Percentiles rank a stretch among this genome's conserved stretches.
These are phyloP conservation scores for Penicillium polonicum DNA, from an alignment of 2,329 filamentous ascomycete genomes.

Conservation along the genomic window DNA sequence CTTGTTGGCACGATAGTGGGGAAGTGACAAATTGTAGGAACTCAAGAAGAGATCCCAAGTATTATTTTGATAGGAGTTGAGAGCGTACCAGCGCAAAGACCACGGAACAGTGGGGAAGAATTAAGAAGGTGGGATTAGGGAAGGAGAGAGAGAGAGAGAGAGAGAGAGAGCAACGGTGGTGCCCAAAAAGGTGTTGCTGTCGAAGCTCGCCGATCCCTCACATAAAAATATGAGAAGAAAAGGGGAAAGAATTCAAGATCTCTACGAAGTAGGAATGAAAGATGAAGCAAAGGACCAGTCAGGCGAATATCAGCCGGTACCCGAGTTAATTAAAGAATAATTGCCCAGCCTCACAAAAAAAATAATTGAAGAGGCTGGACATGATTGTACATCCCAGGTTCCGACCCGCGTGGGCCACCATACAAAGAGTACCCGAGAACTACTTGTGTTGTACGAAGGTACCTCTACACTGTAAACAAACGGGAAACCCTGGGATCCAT, in stretches of 20 bases:
- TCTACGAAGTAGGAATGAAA: conserved; percentile 12
- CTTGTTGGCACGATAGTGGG: conserved; percentile 17
- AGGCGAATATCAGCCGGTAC: conserved; percentile 5
- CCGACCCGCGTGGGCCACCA: neutral
- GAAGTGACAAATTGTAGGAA: conserved; percentile 12
- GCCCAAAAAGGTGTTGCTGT: neutral
- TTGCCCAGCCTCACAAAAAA: conserved; percentile 5
- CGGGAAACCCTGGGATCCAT: neutral
- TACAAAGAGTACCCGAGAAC: neutral
- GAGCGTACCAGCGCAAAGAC: conserved; percentile 30
- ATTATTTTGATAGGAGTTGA: conserved; percentile 5
- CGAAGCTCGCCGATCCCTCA: conserved; percentile 26
- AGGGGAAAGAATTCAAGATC: conserved; percentile 4
- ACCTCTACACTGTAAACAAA: neutral
- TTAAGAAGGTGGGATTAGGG: conserved; percentile 10
- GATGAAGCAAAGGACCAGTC: neutral
- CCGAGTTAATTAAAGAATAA: conserved; percentile 1
- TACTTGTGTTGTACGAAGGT: neutral
- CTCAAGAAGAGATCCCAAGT: conserved; percentile 10
- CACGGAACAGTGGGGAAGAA: conserved; percentile 15
- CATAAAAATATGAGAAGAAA: conserved; percentile 19
- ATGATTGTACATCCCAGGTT: conserved; percentile 6
- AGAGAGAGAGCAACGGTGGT: conserved; percentile 9
- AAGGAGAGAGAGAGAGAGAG: conserved; percentile 1
- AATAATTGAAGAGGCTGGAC: conserved; percentile 7